These are phyloP conservation scores for Pulveroboletus sp. DNA, from an alignment of 768 basidiomycete genomes.

Conservation along the genomic window DNA sequence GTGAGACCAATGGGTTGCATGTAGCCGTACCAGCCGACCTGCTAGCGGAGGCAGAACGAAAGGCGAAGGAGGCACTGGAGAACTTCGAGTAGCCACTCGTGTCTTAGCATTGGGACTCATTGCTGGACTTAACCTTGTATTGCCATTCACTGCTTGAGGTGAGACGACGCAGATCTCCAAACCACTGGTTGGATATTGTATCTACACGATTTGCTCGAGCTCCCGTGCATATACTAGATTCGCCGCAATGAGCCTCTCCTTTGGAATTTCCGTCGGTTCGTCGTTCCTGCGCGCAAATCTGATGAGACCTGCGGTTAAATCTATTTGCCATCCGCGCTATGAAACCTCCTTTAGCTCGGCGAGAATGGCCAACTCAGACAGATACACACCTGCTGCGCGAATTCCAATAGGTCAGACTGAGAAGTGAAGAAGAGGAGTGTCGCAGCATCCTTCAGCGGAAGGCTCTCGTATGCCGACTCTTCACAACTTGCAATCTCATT, in stretches of 20 bases:
- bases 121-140: conserved; percentile 3
- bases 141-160: neutral
- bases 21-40: conserved; percentile 82
- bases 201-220: conserved; percentile 85
- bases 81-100: conserved; percentile 43
- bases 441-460: conserved; percentile 86
- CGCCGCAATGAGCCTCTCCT: conserved; percentile 74
- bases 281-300: conserved; percentile 78
- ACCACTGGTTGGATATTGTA: neutral
- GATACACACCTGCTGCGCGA: conserved; percentile 68
- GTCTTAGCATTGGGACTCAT: conserved; percentile 20
- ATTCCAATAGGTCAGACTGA: conserved; percentile 74
- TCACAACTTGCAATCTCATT: conserved; percentile 98
- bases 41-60: conserved; percentile 76
- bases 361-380: neutral
- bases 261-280: conserved; percentile 81
- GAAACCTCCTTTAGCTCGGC: conserved; percentile 2
- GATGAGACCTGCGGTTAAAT: conserved; percentile 64
- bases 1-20: conserved; percentile 77
- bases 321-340: conserved; percentile 82
- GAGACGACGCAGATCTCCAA: neutral
- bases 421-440: conserved; percentile 88
- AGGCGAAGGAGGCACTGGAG: conserved; percentile 84
- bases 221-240: conserved; percentile 80
- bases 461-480: conserved; percentile 86